A percentile compares a stretch with the other conserved stretches of the same genome.
These are phyloP conservation scores for Nicotiana tomentosiformis DNA, from an alignment of 257 asterid genomes.

Conservation along the genomic window DNA sequence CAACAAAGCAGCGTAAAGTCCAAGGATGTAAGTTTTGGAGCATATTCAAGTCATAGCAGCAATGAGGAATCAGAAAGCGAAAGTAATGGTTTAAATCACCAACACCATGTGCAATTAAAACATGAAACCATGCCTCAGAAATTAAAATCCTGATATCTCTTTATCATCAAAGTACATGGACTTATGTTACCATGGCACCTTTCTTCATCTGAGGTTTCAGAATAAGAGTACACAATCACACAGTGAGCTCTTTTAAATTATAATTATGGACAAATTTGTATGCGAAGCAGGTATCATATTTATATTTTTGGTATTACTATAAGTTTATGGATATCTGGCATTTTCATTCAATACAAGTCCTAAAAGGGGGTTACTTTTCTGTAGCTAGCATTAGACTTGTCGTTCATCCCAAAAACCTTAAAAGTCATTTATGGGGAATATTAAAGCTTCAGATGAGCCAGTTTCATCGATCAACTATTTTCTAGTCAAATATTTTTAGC, in stretches of 20 bases:
- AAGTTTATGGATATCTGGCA: not conserved
- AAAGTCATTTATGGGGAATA: not conserved
- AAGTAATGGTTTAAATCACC: conserved; percentile 5
- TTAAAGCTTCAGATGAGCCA: not conserved
- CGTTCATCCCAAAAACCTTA: not conserved
- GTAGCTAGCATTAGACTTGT: not conserved
- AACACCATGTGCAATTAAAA: not conserved
- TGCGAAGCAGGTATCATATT: not conserved
- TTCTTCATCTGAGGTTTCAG: not conserved
- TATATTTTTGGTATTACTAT: not conserved
- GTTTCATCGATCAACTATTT: not conserved
- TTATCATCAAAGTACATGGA: not conserved
- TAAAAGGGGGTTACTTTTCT: not conserved
- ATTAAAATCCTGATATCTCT: not conserved
- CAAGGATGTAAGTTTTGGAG: conserved; percentile 9
- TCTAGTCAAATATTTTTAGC: not conserved
- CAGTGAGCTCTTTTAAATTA: not conserved
- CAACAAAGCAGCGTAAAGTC: not conserved
- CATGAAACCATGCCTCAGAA: not conserved
- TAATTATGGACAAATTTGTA: not conserved
- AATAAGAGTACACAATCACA: not conserved
- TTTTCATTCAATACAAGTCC: not conserved
- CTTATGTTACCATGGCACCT: not conserved
- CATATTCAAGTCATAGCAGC: conserved; percentile 6
- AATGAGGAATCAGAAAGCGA: conserved; percentile 15